These are phyloP conservation scores for Blastobotrys robertii DNA, from an alignment of 805 yeast genomes.

Conservation along the genomic window DNA sequence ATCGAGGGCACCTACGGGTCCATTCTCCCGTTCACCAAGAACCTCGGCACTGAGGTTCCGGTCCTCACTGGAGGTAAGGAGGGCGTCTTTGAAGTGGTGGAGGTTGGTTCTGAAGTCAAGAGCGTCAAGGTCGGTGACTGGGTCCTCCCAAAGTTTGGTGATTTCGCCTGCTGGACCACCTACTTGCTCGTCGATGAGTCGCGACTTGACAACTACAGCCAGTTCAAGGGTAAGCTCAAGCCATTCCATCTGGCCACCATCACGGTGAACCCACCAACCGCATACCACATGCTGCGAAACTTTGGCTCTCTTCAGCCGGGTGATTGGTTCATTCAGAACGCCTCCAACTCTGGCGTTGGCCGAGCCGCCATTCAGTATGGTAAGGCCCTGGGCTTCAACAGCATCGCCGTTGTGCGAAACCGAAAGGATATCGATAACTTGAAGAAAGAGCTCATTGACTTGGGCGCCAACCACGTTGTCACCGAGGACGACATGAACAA, in stretches of 20 bases:
- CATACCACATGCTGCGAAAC: conserved; percentile 78
- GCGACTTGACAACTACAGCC: conserved; percentile 45
- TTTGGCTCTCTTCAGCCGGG: conserved; percentile 52
- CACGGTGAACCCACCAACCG: conserved; percentile 87
- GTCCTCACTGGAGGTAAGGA: conserved; percentile 89
- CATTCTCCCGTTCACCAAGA: conserved; percentile 46
- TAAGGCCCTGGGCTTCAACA: conserved; percentile 64
- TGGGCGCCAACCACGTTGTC: conserved; percentile 87
- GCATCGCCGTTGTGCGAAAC: conserved; percentile 81
- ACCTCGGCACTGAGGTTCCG: conserved; percentile 48
- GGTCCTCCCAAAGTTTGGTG: conserved; percentile 69
- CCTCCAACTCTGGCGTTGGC: conserved; percentile 94
- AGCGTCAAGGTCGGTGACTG: conserved; percentile 59
- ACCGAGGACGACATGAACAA: conserved; percentile 79
- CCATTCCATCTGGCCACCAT: conserved; percentile 65
- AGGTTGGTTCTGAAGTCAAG: conserved; percentile 45
- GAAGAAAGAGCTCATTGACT: conserved; percentile 41
- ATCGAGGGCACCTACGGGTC: conserved; percentile 81
- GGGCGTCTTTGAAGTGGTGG: conserved; percentile 76
- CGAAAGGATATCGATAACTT: conserved; percentile 63
- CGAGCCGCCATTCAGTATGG: conserved; percentile 86
- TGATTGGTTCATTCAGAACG: conserved; percentile 91
- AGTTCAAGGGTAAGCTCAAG: conserved; percentile 36
- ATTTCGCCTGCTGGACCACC: conserved; percentile 91
- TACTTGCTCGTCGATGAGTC: conserved; percentile 48